Percentiles rank a stretch among this genome's conserved stretches.
These are phyloP conservation scores for Rutstroemia sp. DNA, from an alignment of 2,329 filamentous ascomycete genomes.

Conservation along the genomic window DNA sequence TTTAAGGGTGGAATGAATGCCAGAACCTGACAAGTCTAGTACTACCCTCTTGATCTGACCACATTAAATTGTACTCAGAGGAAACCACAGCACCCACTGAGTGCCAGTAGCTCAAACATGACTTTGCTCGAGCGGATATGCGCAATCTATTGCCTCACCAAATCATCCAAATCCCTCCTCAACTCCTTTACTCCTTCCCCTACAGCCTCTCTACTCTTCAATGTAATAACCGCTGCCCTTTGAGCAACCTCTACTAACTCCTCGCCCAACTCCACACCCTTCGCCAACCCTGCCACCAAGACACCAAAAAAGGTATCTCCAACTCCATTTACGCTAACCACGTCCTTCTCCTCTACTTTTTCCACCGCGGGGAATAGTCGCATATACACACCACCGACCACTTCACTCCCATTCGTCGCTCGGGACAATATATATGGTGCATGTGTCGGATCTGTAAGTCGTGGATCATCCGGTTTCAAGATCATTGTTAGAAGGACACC, in stretches of 20 bases:
- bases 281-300: conserved; percentile 69
- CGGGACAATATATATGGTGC: conserved; percentile 67
- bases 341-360: conserved; percentile 56
- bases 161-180: neutral
- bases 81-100: neutral
- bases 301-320: conserved; percentile 91
- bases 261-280: conserved; percentile 36
- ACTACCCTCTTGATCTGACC: no score
- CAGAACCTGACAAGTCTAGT: no score
- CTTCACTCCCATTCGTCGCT: conserved; percentile 42
- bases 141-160: neutral
- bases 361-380: conserved; percentile 54
- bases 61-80: no score
- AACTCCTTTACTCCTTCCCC: neutral
- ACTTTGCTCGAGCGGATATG: neutral
- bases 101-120: neutral
- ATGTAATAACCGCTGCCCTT: conserved; percentile 67
- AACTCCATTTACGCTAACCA: conserved; percentile 88
- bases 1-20: no score
- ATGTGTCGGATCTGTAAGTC: conserved; percentile 54
- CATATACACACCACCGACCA: conserved; percentile 78
- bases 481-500: conserved; percentile 63
- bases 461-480: conserved; percentile 57
- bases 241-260: conserved; percentile 74
- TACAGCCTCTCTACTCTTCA: conserved; percentile 70